Evolutionary conservation across 495 filamentous ascomycete genomes (phyloP), one percentile per base, ranked within the genome.

Genomic region (Hypoxylon lienhwacheense): DNA sequence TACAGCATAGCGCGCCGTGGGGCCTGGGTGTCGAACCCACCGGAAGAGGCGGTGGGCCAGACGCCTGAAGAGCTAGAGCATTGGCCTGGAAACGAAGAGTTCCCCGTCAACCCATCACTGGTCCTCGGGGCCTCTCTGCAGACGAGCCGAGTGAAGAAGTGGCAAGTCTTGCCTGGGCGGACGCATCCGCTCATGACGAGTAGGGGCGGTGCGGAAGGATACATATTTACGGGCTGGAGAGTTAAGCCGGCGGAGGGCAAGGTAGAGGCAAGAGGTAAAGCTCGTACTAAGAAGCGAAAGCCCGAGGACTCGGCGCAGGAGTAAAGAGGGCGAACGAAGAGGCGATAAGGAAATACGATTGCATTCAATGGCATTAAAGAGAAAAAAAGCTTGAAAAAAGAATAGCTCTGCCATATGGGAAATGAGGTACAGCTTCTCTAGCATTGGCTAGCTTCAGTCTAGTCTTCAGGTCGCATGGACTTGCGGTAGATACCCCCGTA

Each of bases 121-220:
- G 55, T 98, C 11, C 77, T 97, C 7, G 87, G 85, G 1, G 84
- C 90, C 7, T 84, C 81, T 26, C 74, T 98, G 40, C 90, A 97
- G 66, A 90, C 83, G 5, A 83, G 82, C 8, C 77, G 87, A 8
- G 82, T 84, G 12, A 79, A 88, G 41, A 74, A 77, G 21, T 97
- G 88, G 87, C 93, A 98, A 74, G 91, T 96, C 1, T 71, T 97
- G 21, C 95, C 93, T 0, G 90, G 91, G 2, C 76, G 93, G 37
- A 97, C 93, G 46, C 93, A 98, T 72, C 93, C 93, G 12, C 61
- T 91, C 26, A 98, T 98, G 93, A 93, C 88, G 33, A 80, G 82
- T 39, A 79, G 82, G 15, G 93, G 93, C 20, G 92, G 93, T 0
- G 83, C 90, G 0, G 91, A 97, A 69, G 93, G 93, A 3, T 97